phyloP scores from a whole-genome alignment of 495 filamentous ascomycete genomes.

The Neurospora sp. region DNA sequence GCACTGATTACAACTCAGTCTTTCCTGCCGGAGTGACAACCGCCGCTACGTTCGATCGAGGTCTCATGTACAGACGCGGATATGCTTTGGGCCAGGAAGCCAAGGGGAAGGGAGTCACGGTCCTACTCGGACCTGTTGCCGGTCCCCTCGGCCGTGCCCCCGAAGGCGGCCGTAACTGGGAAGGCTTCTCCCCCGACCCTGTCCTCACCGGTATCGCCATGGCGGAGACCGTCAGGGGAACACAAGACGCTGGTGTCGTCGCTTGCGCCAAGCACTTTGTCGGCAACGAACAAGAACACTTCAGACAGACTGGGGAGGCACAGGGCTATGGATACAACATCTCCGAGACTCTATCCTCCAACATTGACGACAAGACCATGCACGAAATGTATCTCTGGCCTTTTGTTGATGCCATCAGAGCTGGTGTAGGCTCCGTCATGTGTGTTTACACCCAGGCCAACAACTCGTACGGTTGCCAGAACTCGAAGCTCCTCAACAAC shows the following conservation, averaged over 20 bases:
- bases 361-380: conserved; percentile 88
- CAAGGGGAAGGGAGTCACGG: conserved; percentile 72
- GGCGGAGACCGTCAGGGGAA: conserved; percentile 65
- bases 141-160: conserved; percentile 71
- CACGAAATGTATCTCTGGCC: conserved; percentile 89
- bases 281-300: conserved; percentile 69
- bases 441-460: conserved; percentile 92
- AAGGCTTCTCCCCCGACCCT: conserved; percentile 66
- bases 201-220: conserved; percentile 67
- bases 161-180: conserved; percentile 86
- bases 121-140: conserved; percentile 81
- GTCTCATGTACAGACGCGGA: conserved; percentile 64
- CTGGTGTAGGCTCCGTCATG: conserved; percentile 78
- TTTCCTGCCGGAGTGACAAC: conserved; percentile 77
- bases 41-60: conserved; percentile 65
- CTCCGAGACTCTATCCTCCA: conserved; percentile 57
- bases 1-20: conserved; percentile 64
- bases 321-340: conserved; percentile 54
- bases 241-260: conserved; percentile 72
- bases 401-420: conserved; percentile 33
- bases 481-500: conserved; percentile 70
- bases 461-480: conserved; percentile 76
- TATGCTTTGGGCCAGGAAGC: conserved; percentile 73
- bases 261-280: conserved; percentile 80
- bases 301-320: conserved; percentile 63